Evolutionary conservation across 2,329 filamentous ascomycete genomes (phyloP).

Genomic region (Penicillium aurantiogriseum): DNA sequence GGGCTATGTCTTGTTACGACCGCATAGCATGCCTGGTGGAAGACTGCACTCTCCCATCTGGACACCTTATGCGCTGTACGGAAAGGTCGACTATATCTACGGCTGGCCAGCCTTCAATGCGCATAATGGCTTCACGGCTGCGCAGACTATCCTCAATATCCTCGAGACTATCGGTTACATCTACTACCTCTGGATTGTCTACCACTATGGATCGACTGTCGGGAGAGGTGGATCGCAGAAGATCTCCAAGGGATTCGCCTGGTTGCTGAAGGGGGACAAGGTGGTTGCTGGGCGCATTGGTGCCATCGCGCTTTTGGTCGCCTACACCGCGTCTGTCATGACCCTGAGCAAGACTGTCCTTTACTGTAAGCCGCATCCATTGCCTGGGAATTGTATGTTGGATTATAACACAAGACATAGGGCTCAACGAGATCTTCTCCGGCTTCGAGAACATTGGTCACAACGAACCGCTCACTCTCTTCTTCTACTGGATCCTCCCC

Average conservation of each 20-base stretch:
- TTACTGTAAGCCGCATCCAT: slow-evolving; percentile 52
- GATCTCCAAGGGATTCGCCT: slow-evolving; percentile 37
- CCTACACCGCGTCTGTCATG: slow-evolving; percentile 59
- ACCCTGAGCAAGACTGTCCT: slow-evolving; percentile 67
- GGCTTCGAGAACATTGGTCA: slow-evolving; percentile 63
- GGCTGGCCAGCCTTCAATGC: slow-evolving; percentile 69
- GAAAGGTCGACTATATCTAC: slow-evolving; percentile 75
- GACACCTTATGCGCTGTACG: slow-evolving; percentile 77
- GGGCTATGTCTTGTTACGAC: slow-evolving; percentile 74
- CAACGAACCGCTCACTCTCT: slow-evolving; percentile 54
- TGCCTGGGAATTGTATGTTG: not conserved
- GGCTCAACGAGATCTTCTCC: slow-evolving; percentile 60
- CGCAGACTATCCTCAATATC: slow-evolving; percentile 68
- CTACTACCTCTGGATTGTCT: slow-evolving; percentile 60
- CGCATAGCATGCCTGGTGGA: slow-evolving; percentile 78
- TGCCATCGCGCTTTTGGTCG: slow-evolving; percentile 57
- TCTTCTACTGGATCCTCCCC: slow-evolving; percentile 63
- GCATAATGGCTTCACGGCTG: slow-evolving; percentile 71
- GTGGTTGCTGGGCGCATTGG: slow-evolving; percentile 54
- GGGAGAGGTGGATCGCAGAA: slow-evolving; percentile 27
- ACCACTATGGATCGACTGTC: slow-evolving; percentile 39
- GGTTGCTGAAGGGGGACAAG: slow-evolving; percentile 50
- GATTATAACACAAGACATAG: slow-evolving; percentile 27
- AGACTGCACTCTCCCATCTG: slow-evolving; percentile 69
- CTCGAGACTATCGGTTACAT: slow-evolving; percentile 66